These are phyloP conservation scores for Davidsoniella virescens DNA, from an alignment of 2,329 filamentous ascomycete species.

Conservation along the genomic window DNA sequence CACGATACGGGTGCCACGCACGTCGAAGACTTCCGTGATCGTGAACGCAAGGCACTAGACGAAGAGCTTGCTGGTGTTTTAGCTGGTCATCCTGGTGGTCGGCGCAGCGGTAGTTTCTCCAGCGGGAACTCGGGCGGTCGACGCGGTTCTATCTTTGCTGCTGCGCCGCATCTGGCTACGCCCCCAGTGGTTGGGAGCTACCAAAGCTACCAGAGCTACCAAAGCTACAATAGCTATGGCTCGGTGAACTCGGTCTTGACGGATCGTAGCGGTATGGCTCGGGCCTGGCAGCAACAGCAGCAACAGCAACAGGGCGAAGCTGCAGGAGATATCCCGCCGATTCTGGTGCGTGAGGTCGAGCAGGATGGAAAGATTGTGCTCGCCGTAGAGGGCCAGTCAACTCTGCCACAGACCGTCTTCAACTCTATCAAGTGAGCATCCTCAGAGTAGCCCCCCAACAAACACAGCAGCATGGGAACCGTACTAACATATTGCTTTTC, in stretches of 20 bases:
- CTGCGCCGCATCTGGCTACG: constrained; percentile 45
- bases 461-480: too few species aligned
- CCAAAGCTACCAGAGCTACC: constrained; percentile 35
- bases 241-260: constrained; percentile 23
- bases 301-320: constrained; percentile 19
- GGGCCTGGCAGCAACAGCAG: constrained; percentile 16
- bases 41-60: constrained; percentile 32
- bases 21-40: constrained; percentile 23
- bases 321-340: constrained; percentile 45
- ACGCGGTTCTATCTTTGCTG: constrained; percentile 37
- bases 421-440: constrained; percentile 64
- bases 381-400: constrained; percentile 83
- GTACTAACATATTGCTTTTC: too few species aligned
- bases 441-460: too few species aligned
- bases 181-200: constrained; percentile 45
- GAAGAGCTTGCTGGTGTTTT: constrained; percentile 22
- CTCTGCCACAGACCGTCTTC: constrained; percentile 85
- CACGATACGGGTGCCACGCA: background rate
- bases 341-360: constrained; percentile 79
- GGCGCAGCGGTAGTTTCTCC: constrained; percentile 9
- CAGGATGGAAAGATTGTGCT: constrained; percentile 75
- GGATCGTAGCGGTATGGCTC: constrained; percentile 9
- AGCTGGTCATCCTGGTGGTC: background rate
- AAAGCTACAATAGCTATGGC: constrained; percentile 38
- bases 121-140: constrained; percentile 16